Percentiles rank a stretch among this genome's conserved stretches.
phyloP scores from a whole-genome alignment of 495 filamentous ascomycete species.

The Lepraria neglecta region DNA sequence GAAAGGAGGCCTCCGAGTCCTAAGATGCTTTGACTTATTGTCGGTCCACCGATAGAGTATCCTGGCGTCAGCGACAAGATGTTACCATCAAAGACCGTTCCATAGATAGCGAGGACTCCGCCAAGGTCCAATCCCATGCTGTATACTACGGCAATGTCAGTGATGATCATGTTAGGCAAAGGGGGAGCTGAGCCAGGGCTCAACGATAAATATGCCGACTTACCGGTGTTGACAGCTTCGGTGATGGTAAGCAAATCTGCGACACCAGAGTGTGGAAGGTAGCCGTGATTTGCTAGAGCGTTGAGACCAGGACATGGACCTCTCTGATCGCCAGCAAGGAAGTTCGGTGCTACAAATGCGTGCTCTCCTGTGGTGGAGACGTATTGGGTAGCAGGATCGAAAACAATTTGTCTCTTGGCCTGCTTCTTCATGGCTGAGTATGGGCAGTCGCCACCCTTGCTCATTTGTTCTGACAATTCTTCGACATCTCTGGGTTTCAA shows the following conservation, averaged over 20 bases:
- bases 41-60: conserved; percentile 39
- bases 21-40: conserved; percentile 27
- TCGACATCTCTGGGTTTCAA: background rate
- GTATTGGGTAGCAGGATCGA: conserved; percentile 19
- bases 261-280: conserved; percentile 47
- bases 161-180: background rate
- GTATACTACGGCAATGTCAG: conserved; percentile 32
- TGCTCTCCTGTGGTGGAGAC: conserved; percentile 33
- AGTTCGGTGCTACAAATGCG: conserved; percentile 36
- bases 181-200: background rate
- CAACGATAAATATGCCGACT: background rate
- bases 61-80: conserved; percentile 37
- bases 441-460: background rate
- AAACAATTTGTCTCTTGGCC: conserved; percentile 10
- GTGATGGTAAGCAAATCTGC: conserved; percentile 36
- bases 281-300: conserved; percentile 49
- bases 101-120: conserved; percentile 45
- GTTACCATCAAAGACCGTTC: conserved; percentile 47
- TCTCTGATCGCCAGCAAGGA: conserved; percentile 35
- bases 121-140: conserved; percentile 48
- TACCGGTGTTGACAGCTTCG: conserved; percentile 28
- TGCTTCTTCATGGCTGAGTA: conserved; percentile 6
- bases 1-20: conserved; percentile 31
- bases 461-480: background rate
- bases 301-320: conserved; percentile 50